These are phyloP conservation scores for Pseudopyricularia cyperi DNA, from an alignment of 2,329 filamentous ascomycete genomes.

Conservation along the genomic window DNA sequence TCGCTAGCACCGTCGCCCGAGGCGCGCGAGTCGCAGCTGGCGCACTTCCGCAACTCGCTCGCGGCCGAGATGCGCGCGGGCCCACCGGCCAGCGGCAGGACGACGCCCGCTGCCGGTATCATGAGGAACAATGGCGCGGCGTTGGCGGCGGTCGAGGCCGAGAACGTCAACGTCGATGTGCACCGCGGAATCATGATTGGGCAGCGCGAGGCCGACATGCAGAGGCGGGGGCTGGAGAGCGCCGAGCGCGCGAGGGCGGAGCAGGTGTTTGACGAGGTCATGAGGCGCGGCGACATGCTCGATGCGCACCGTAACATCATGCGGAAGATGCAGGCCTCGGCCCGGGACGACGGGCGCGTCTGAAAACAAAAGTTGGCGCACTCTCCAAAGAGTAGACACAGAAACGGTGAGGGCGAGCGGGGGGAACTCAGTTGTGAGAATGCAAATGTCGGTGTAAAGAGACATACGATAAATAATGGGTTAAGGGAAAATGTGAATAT, in stretches of 20 bases:
- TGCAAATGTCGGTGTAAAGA: too few species aligned
- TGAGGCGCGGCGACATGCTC: constrained; percentile 63
- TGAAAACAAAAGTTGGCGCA: too few species aligned
- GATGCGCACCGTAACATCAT: constrained; percentile 69
- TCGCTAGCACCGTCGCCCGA: constrained; percentile 22
- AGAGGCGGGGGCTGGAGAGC: constrained; percentile 44
- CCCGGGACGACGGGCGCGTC: constrained; percentile 17
- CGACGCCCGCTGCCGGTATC: too few species aligned
- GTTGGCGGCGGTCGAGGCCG: constrained; percentile 11
- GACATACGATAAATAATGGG: too few species aligned
- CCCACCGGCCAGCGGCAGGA: constrained; percentile 15
- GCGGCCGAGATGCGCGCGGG: constrained; percentile 43
- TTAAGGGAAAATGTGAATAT: too few species aligned
- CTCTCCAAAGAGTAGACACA: too few species aligned
- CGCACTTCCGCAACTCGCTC: constrained; percentile 54
- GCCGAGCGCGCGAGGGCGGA: constrained; percentile 45
- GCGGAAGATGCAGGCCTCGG: constrained; percentile 57
- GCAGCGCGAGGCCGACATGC: constrained; percentile 50
- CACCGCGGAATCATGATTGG: constrained; percentile 43
- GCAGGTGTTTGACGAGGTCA: constrained; percentile 56
- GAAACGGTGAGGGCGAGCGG: too few species aligned
- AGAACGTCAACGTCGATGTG: constrained; percentile 31
- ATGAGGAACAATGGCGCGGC: background rate
- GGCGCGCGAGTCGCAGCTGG: constrained; percentile 45
- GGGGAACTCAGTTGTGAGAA: too few species aligned